phyloP scores from a whole-genome alignment of 345 rosid species.

The Abelmoschus esculentus region DNA sequence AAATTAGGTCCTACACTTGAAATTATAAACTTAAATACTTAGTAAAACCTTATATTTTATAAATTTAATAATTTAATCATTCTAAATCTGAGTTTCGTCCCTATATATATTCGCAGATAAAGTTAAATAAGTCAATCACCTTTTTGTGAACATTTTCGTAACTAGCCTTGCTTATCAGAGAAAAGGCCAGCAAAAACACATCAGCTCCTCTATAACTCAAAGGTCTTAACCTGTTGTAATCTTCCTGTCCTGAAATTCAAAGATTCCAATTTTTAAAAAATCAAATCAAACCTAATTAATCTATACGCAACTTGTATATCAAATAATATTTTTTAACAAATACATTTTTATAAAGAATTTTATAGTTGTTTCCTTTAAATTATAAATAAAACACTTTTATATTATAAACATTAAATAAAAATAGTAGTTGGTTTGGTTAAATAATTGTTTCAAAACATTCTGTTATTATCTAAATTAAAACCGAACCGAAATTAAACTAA shows the following conservation, averaged over 20 bases:
- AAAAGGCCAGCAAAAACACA: conserved; percentile 73
- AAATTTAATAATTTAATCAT: no score
- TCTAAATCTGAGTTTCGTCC: no score
- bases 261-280: neutral
- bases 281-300: no score
- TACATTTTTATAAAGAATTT: no score
- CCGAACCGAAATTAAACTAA: neutral
- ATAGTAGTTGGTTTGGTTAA: no score
- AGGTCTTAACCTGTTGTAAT: conserved; percentile 74
- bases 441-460: neutral
- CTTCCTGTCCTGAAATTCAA: conserved; percentile 62
- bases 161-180: conserved; percentile 73
- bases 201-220: conserved; percentile 86
- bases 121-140: conserved; percentile 21
- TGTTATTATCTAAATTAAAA: neutral
- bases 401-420: neutral
- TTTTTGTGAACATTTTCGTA: conserved; percentile 68
- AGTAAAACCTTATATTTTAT: no score
- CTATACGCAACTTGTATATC: no score
- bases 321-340: no score
- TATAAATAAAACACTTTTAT: neutral
- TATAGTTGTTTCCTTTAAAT: no score
- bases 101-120: neutral
- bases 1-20: no score
- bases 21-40: no score